A percentile compares a stretch with the other conserved stretches of the same genome.
Conservation (phyloP, 2,329 filamentous ascomycete genomes). For the Stachybotrys chartarum region DNA sequence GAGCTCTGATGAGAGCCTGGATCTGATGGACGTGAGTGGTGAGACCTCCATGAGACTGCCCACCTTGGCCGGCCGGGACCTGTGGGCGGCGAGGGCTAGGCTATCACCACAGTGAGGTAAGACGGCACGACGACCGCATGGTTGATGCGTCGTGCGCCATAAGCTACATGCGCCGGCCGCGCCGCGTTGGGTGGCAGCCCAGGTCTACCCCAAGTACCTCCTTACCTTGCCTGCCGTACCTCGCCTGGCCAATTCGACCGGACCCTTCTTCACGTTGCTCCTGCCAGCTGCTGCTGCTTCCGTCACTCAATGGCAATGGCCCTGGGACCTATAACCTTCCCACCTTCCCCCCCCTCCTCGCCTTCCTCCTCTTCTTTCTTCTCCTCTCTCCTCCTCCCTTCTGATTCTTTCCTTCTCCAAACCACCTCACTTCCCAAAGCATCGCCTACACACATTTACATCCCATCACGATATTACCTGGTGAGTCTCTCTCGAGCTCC, state of each 20-base stretch:
- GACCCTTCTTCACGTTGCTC: not conserved
- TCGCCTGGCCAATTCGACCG: not conserved
- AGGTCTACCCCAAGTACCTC: not conserved
- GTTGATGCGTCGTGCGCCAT: not conserved
- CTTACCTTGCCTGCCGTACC: not conserved
- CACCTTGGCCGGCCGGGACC: not conserved
- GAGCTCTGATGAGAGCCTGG: not conserved
- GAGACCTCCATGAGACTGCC: not conserved
- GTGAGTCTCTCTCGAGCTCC: not conserved
- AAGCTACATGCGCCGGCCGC: not conserved
- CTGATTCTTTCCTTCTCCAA: not conserved
- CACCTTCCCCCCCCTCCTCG: not conserved
- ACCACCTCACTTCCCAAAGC: not conserved
- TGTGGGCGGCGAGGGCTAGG: not conserved
- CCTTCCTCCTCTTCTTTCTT: slow-evolving; percentile 2
- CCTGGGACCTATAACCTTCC: not conserved
- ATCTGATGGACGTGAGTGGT: not conserved
- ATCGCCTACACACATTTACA: not conserved
- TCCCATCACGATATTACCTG: not conserved
- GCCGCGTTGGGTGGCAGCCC: not conserved
- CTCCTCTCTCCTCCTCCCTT: slow-evolving; percentile 3
- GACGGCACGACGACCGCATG: not conserved
- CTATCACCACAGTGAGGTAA: not conserved
- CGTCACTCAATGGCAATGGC: not conserved
- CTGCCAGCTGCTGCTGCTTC: not conserved